A percentile compares a stretch with the other conserved stretches of the same genome.
These are phyloP conservation scores for Candolleomyces eurysporus DNA, from an alignment of 768 basidiomycete species.

Conservation along the genomic window DNA sequence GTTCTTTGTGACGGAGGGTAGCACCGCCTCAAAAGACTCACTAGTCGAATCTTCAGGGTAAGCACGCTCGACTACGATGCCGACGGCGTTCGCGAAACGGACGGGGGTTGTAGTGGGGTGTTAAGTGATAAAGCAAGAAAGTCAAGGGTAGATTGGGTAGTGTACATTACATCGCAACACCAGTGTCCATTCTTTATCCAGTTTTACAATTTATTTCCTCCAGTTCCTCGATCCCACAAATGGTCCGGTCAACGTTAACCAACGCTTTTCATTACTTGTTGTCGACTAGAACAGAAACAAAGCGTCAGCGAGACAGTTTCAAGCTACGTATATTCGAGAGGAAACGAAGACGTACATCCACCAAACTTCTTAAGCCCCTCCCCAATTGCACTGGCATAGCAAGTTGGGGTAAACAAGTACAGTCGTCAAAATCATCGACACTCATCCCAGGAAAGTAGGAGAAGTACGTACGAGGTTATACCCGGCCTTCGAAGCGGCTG, in stretches of 20 bases:
- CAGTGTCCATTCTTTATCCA: no score
- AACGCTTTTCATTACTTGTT: background rate
- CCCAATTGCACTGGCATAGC: conserved; percentile 32
- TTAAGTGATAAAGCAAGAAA: conserved; percentile 23
- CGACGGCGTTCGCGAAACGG: conserved; percentile 86
- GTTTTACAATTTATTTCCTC: background rate
- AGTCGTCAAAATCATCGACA: conserved; percentile 18
- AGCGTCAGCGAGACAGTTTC: no score
- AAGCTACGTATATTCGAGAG: background rate
- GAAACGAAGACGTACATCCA: conserved; percentile 19
- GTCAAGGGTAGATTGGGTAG: background rate
- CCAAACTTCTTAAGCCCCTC: conserved; percentile 37
- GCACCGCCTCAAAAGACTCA: conserved; percentile 83
- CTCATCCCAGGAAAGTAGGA: background rate
- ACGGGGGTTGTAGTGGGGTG: conserved; percentile 97
- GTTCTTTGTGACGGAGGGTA: conserved; percentile 59
- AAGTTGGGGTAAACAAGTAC: background rate
- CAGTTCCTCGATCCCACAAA: background rate
- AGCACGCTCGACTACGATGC: conserved; percentile 85
- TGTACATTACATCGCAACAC: no score
- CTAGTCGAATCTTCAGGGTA: conserved; percentile 76
- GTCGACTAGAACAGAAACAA: background rate
- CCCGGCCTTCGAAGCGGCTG: conserved; percentile 9
- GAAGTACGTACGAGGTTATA: conserved; percentile 7
- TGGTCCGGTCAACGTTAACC: background rate